phyloP scores from a whole-genome alignment of 192 early-diverging fungal genomes.

The Backusella australiensis region DNA sequence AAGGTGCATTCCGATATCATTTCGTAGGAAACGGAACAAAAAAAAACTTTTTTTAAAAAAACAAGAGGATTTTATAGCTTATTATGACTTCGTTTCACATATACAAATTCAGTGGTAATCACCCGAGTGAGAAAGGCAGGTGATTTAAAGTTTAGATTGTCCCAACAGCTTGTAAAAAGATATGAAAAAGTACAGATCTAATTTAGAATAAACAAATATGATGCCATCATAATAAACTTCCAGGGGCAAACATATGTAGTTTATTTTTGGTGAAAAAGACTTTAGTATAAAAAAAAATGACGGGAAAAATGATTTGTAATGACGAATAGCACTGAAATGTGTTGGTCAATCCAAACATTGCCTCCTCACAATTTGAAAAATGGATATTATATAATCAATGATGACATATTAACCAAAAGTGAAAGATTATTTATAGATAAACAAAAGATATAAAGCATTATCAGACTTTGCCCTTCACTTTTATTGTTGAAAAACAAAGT shows the following conservation, averaged over 20 bases:
- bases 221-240: neutral
- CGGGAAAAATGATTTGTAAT: constrained; percentile 3
- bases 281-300: neutral
- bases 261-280: neutral
- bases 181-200: neutral
- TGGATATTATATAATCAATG: neutral
- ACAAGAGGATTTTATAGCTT: neutral
- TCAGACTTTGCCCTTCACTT: neutral
- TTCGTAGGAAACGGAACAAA: neutral
- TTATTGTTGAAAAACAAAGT: neutral
- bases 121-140: neutral
- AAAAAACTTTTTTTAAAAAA: neutral
- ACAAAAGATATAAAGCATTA: neutral
- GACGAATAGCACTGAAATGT: neutral
- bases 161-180: neutral
- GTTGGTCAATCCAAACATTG: neutral
- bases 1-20: neutral
- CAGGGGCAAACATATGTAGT: neutral
- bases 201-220: neutral
- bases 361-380: neutral
- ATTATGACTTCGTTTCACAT: neutral
- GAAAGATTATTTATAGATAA: neutral
- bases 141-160: neutral
- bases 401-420: neutral
- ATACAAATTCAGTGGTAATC: neutral